Base-by-base conservation (phyloP, 202 grass and related monocot species). In the Saccharum hybrid region DNA sequence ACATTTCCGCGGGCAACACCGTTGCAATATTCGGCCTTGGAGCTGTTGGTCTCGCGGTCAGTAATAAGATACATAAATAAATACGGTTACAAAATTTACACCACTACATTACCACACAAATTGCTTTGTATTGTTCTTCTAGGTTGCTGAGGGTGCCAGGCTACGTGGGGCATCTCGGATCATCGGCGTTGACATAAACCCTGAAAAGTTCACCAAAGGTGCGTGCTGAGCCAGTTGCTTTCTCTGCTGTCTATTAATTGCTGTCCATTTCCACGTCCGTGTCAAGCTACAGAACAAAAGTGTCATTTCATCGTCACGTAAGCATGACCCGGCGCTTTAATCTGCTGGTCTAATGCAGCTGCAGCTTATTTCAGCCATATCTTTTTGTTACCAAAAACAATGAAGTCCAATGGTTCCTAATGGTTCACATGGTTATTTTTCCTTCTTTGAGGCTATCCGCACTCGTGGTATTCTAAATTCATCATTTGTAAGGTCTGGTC, bases 171-270 rank as follows among this genome's bases (percentile, higher is more conserved):
- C 28, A 28, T 28, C 28, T 28, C 28, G 28, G 28, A 28, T 28
- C 28, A 28, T 28, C 9, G 96, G 96, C 0, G 81, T 98, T 15
- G 96, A 98, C 52, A 88, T 95, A 51, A 98, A 96, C 70, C 41
- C 87, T 3, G 87, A 92, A 19, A 98, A 98, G 39, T 89, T 92
- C 40, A 31, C 63, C 1, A 88, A 90, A 80, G 96, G 96, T 98
- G 81, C 14, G 14, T 45, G 16, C 9, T 37, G 11, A 9, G 34
- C 23, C 80, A 74, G 19, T 2, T 21, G 2, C 10, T 34, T 52
- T 33, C 7, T 18, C 13, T 15, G 41, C 23, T 21, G 31, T 33
- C 31, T 33, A 9, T 57, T 15, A 48, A 48, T 54, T 57, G 19
- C 33, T 12, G 10, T 8, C 18, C 7, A 54, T 67, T 57, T 79